Evolutionary conservation across 192 early-diverging fungal species (phyloP), one percentile per base, ranked within the genome.

Genomic region (Lunasporangiospora selenospora): DNA sequence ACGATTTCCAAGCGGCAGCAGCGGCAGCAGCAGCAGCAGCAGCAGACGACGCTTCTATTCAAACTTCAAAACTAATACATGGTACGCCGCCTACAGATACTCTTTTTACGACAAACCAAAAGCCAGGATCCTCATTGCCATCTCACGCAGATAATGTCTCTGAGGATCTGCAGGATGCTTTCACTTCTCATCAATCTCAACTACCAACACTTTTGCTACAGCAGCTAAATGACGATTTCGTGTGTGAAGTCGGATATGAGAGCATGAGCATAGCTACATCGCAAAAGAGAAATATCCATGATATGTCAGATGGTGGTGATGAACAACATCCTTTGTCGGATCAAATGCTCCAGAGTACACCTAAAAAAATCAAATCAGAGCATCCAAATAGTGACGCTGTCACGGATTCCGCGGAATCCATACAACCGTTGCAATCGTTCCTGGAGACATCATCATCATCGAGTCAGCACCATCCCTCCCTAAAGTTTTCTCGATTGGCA

Each of bases 301-400:
- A 60, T 32, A 26, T 32, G 18, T 18, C 41, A 3, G 50, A 53
- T 41, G 57, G 53, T n/a, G 65, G 59, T 6, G 53, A 57, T 12
- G n/a, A n/a, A n/a, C n/a, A n/a, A n/a, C n/a, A n/a, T n/a, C n/a
- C n/a, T n/a, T n/a, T n/a, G n/a, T n/a, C n/a, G n/a, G n/a, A n/a
- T n/a, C n/a, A n/a, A n/a, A 23, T 15, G 0, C 21, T 10, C 15
- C 36, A 21, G 10, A 34, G 42, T 21, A 1, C 30, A 30, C 33
- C 41, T 0, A 67, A 67, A 56, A 66, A 66, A 40, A 15, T 41
- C 19, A 59, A 40, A 38, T 47, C 50, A n/a, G n/a, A n/a, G 5
- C 23, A n/a, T 2, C 33, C 18, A 9, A 7, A 43, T n/a, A 13
- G 37, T 16, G 24, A 29, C 26, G 7, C 19, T 11, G 18, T 13